A percentile compares a stretch with the other conserved stretches of the same genome.
Evolutionary conservation across 257 asterid genomes (phyloP).

Genomic region (Ilex asprella): DNA sequence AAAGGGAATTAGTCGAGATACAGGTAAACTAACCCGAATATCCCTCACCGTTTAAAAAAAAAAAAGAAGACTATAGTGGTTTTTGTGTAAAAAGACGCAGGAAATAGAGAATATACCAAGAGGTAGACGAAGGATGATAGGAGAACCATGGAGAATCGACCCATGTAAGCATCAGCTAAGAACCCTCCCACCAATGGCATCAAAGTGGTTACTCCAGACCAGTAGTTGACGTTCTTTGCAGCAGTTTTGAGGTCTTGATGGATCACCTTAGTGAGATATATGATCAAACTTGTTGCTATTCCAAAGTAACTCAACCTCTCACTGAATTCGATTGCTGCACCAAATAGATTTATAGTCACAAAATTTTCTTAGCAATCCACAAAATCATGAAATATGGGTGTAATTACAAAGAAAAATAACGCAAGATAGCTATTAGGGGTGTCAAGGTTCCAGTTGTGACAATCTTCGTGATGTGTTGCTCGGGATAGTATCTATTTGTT

Average conservation of each 20-base stretch:
- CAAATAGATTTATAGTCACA: background rate
- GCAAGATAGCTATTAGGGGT: background rate
- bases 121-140: constrained; percentile 56
- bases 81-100: too few species aligned
- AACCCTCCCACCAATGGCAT: constrained; percentile 92
- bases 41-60: too few species aligned
- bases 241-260: constrained; percentile 73
- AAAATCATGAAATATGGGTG: background rate
- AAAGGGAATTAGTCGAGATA: too few species aligned
- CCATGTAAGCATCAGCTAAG: constrained; percentile 78
- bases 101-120: constrained; percentile 34
- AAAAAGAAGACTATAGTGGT: too few species aligned
- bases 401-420: background rate
- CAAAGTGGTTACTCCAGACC: constrained; percentile 79
- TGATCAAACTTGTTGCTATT: constrained; percentile 63
- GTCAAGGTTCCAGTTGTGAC: background rate
- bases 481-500: too few species aligned
- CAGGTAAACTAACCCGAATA: too few species aligned
- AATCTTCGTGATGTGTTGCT: background rate
- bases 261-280: constrained; percentile 71
- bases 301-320: constrained; percentile 91
- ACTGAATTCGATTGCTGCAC: constrained; percentile 68
- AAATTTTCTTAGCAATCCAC: too few species aligned
- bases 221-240: constrained; percentile 61
- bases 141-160: constrained; percentile 75